Evolutionary conservation across 1,139 yeast genomes (phyloP).

Genomic region (Zygosaccharomyces sapae): DNA sequence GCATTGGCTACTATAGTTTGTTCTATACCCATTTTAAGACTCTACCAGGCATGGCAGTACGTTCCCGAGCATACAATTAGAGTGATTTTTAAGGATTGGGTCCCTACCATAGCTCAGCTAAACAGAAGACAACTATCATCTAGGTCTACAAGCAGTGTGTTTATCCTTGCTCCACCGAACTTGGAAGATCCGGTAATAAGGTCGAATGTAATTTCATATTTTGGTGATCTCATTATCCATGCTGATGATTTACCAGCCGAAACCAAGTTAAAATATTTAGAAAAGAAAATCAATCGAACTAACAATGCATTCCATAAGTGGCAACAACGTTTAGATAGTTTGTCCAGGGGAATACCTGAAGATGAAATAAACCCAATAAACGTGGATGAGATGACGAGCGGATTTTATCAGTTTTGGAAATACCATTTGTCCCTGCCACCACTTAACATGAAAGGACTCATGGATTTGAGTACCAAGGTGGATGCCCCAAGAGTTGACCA

Average conservation of each 20-base stretch:
- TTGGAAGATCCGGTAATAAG: constrained; percentile 75
- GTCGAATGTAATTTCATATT: constrained; percentile 79
- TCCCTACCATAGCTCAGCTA: constrained; percentile 85
- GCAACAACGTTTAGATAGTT: constrained; percentile 42
- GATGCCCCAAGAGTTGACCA: constrained; percentile 33
- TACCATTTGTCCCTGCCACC: constrained; percentile 28
- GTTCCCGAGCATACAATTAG: constrained; percentile 61
- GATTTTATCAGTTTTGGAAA: constrained; percentile 31
- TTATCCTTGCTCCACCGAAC: constrained; percentile 69
- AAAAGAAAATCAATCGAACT: constrained; percentile 62
- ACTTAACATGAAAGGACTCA: constrained; percentile 27
- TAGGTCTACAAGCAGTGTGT: constrained; percentile 43
- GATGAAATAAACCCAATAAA: constrained; percentile 1
- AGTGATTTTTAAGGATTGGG: constrained; percentile 79
- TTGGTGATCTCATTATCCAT: constrained; percentile 63
- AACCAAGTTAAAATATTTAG: constrained; percentile 49
- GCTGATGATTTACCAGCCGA: constrained; percentile 32
- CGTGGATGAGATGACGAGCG: constrained; percentile 12
- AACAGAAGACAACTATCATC: constrained; percentile 68
- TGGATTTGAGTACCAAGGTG: constrained; percentile 29
- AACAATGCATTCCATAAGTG: constrained; percentile 75
- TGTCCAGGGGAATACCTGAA: constrained; percentile 4
- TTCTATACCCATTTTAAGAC: constrained; percentile 75
- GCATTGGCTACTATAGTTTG: constrained; percentile 83
- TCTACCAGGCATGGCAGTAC: constrained; percentile 70